Evolutionary conservation across 768 basidiomycete species (phyloP).

Genomic region (Psilocybe azurescens): DNA sequence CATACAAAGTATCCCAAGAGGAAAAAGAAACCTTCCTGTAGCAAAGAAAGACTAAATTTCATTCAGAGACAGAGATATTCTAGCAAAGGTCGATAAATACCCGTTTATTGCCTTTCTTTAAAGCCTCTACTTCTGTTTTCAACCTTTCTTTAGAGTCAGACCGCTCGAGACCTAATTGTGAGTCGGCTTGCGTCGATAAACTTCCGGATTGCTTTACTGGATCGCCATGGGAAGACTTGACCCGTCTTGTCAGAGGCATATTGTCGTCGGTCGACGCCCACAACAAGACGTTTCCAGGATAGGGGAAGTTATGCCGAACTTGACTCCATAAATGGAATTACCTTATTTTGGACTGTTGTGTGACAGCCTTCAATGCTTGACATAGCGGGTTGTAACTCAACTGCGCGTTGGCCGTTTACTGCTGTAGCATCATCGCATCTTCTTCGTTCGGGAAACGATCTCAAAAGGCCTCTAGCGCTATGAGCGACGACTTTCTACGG

Average conservation of each 20-base stretch:
- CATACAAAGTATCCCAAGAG: slow-evolving; percentile 67
- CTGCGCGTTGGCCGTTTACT: slow-evolving; percentile 9
- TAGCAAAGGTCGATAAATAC: slow-evolving; percentile 3
- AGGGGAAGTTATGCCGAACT: not conserved
- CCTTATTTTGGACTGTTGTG: slow-evolving; percentile 23
- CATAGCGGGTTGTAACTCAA: slow-evolving; percentile 10
- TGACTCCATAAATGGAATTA: not conserved
- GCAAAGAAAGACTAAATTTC: slow-evolving; percentile 31
- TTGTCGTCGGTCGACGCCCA: not conserved
- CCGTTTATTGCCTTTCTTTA: slow-evolving; percentile 21
- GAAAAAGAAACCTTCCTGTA: slow-evolving; percentile 67
- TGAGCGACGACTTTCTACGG: slow-evolving; percentile 77
- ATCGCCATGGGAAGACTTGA: not conserved
- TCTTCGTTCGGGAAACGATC: slow-evolving; percentile 25
- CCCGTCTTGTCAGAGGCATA: not conserved
- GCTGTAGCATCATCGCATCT: slow-evolving; percentile 4
- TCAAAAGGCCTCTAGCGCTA: slow-evolving; percentile 30
- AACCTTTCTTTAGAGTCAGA: slow-evolving; percentile 24
- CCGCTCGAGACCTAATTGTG: not conserved
- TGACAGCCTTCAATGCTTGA: slow-evolving; percentile 15
- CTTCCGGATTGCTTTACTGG: not conserved
- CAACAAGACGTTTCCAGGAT: not conserved
- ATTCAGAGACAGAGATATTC: not conserved
- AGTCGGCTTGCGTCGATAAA: not conserved
- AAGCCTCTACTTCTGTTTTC: slow-evolving; percentile 18